Evolutionary conservation across 495 filamentous ascomycete species (phyloP).

Genomic region (Terfezia claveryi): DNA sequence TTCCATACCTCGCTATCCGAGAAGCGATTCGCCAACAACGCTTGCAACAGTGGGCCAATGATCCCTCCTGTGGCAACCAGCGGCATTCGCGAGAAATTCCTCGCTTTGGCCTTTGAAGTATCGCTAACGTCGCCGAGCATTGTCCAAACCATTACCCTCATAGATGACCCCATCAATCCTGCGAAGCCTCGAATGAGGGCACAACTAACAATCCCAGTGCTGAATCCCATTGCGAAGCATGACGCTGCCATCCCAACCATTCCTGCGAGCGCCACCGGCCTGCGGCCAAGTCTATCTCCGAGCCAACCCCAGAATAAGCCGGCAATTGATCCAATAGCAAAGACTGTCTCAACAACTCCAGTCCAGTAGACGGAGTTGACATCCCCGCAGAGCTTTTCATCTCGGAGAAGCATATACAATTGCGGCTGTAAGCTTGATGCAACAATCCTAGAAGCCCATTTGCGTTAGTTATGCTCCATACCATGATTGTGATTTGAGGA

Average conservation of each 20-base stretch:
- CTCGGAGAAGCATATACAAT: conserved; percentile 23
- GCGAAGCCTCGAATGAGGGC: conserved; percentile 24
- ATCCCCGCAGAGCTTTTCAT: conserved; percentile 23
- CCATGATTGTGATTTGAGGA: not conserved
- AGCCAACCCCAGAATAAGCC: conserved; percentile 25
- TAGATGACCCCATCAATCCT: conserved; percentile 23
- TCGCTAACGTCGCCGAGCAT: conserved; percentile 27
- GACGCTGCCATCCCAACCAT: conserved; percentile 22
- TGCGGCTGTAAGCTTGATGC: conserved; percentile 26
- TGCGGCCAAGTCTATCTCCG: conserved; percentile 22
- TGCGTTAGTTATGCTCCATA: not conserved
- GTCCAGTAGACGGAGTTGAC: conserved; percentile 25
- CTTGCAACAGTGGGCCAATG: conserved; percentile 24
- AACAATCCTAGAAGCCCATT: conserved; percentile 21
- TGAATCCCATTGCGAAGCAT: conserved; percentile 26
- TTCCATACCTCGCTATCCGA: conserved; percentile 20
- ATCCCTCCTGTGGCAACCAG: conserved; percentile 25
- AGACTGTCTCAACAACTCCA: conserved; percentile 26
- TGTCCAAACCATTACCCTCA: conserved; percentile 22
- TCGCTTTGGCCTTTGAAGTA: conserved; percentile 19
- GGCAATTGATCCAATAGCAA: conserved; percentile 25
- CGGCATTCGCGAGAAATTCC: conserved; percentile 23
- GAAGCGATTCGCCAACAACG: conserved; percentile 18
- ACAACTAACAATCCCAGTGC: conserved; percentile 21
- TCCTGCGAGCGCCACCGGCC: conserved; percentile 22